phyloP scores from a whole-genome alignment of 192 early-diverging fungal species.

The Gorgonomyces haynaldii region DNA sequence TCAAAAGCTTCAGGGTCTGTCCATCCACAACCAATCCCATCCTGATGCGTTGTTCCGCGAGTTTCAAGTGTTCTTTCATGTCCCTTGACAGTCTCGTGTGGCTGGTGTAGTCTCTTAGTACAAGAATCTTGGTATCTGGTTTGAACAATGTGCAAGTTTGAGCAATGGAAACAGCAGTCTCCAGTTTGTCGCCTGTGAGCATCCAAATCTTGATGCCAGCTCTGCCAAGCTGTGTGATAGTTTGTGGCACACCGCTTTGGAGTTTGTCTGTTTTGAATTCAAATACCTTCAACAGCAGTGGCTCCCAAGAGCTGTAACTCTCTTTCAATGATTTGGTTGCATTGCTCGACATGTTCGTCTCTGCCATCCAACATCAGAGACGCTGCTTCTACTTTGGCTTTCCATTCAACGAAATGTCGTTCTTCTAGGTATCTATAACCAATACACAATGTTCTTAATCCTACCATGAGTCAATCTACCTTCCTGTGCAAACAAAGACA shows the following conservation, averaged over 20 bases:
- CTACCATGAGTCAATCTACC: constrained; percentile 36
- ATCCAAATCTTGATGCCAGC: constrained; percentile 96
- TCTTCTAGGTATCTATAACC: constrained; percentile 63
- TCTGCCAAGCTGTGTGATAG: constrained; percentile 66
- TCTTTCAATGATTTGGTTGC: constrained; percentile 67
- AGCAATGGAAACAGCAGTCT: constrained; percentile 96
- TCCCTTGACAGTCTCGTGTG: too few relatives aligned
- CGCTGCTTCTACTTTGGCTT: constrained; percentile 58
- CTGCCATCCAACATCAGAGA: constrained; percentile 60
- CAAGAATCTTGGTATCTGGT: constrained; percentile 69
- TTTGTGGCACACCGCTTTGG: constrained; percentile 90
- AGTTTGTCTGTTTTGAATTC: constrained; percentile 83
- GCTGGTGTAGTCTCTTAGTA: constrained; percentile 25
- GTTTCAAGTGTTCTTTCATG: too few relatives aligned
- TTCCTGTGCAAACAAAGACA: constrained; percentile 74
- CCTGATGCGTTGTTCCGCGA: too few relatives aligned
- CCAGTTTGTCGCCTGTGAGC: constrained; percentile 90
- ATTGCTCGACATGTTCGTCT: constrained; percentile 66
- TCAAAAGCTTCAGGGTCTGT: constrained; percentile 63
- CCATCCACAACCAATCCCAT: constrained; percentile 85
- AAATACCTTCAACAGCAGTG: constrained; percentile 98
- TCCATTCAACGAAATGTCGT: constrained; percentile 61
- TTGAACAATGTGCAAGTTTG: constrained; percentile 83
- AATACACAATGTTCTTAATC: constrained; percentile 75
- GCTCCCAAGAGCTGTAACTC: constrained; percentile 75